These are phyloP conservation scores for Citrullus amarus DNA, from an alignment of 306 rosid genomes.

Conservation along the genomic window DNA sequence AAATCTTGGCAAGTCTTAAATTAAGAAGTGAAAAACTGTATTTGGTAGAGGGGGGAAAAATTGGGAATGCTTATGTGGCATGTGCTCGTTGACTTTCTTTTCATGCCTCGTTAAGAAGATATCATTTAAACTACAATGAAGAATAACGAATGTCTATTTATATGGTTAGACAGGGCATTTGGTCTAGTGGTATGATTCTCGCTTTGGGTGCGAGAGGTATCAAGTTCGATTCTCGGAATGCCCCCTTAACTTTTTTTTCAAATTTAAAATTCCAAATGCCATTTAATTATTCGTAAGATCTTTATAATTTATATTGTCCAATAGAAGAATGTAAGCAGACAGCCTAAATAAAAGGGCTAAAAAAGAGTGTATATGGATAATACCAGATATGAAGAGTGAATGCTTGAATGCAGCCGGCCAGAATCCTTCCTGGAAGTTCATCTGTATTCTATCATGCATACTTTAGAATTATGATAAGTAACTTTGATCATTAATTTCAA, in stretches of 20 bases:
- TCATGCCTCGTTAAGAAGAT: background rate
- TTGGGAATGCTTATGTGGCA: background rate
- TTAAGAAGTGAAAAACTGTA: too few relatives aligned
- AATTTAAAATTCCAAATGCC: background rate
- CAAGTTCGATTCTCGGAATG: background rate
- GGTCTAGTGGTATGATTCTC: constrained; percentile 6
- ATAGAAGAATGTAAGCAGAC: background rate
- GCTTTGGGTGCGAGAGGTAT: background rate
- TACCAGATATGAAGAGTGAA: background rate
- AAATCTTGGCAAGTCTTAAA: background rate
- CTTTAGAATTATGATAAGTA: background rate
- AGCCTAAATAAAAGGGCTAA: background rate
- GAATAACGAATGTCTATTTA: background rate
- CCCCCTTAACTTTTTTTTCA: background rate
- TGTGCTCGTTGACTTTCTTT: background rate
- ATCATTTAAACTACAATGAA: background rate
- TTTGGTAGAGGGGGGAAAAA: too few relatives aligned
- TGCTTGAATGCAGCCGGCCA: background rate
- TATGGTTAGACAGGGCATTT: background rate
- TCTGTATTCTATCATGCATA: background rate
- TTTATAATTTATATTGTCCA: background rate
- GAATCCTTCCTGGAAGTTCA: background rate
- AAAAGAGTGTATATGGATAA: background rate
- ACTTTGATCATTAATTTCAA: background rate
- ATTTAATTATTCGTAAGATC: background rate